Conservation (phyloP, 768 basidiomycete species). For the Phaeolepiota aurea region DNA sequence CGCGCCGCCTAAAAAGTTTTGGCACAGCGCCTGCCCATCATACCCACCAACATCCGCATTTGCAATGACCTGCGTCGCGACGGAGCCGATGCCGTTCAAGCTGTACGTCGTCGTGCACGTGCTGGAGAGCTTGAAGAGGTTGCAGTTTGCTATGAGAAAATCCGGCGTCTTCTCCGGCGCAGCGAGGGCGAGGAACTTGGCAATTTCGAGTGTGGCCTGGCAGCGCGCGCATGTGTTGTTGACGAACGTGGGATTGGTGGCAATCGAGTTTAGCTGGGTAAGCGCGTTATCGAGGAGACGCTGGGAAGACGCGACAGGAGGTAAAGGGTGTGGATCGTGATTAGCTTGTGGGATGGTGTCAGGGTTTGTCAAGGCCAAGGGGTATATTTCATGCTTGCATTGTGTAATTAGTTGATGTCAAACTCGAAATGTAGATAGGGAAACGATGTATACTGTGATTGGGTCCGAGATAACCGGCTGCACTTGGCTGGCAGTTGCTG, state of each 20-base stretch:
- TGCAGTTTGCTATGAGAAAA: slow-evolving; percentile 52
- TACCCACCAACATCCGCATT: slow-evolving; percentile 65
- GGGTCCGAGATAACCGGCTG: slow-evolving; percentile 76
- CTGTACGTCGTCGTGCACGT: slow-evolving; percentile 44
- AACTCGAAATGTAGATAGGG: neutral
- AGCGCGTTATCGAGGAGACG: slow-evolving; percentile 44
- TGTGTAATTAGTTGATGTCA: neutral
- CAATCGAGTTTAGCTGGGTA: slow-evolving; percentile 48
- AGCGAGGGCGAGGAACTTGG: slow-evolving; percentile 59
- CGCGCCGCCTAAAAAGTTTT: slow-evolving; percentile 40
- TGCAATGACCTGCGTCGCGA: slow-evolving; percentile 64
- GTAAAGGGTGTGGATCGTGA: slow-evolving; percentile 62
- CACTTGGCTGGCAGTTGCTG: slow-evolving; percentile 61
- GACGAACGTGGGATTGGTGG: slow-evolving; percentile 42
- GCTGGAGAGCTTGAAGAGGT: slow-evolving; percentile 40
- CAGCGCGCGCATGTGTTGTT: slow-evolving; percentile 51
- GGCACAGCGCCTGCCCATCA: slow-evolving; percentile 65
- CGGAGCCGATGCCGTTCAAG: slow-evolving; percentile 39
- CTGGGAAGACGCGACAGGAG: slow-evolving; percentile 40
- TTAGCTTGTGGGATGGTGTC: slow-evolving; percentile 49
- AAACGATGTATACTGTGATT: slow-evolving; percentile 36
- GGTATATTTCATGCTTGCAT: slow-evolving; percentile 48
- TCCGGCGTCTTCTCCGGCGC: slow-evolving; percentile 52
- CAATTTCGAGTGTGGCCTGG: slow-evolving; percentile 49
- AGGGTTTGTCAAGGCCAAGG: slow-evolving; percentile 56